Conservation (phyloP, 192 early-diverging fungal genomes). For the Coemansia nantahalensis region DNA sequence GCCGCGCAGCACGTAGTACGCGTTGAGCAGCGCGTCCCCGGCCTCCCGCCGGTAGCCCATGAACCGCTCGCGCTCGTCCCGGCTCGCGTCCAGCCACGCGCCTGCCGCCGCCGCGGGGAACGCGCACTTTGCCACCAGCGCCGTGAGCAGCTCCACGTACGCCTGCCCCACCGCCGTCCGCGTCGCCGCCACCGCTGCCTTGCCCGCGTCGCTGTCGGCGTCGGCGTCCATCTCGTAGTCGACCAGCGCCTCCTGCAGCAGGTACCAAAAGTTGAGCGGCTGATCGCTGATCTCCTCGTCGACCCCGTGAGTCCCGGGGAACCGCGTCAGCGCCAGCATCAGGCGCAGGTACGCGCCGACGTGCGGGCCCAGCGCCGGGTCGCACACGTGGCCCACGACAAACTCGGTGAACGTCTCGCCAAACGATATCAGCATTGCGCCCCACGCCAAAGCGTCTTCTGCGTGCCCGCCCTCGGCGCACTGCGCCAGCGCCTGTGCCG, state of each 20-base stretch:
- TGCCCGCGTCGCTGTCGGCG: slow-evolving; percentile 10
- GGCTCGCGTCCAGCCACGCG: slow-evolving; percentile 57
- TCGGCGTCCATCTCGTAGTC: slow-evolving; percentile 45
- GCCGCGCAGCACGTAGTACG: slow-evolving; percentile 63
- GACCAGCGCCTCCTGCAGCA: slow-evolving; percentile 65
- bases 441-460: slow-evolving; percentile 27
- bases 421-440: slow-evolving; percentile 28
- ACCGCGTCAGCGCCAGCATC: slow-evolving; percentile 65
- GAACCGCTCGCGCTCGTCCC: slow-evolving; percentile 61
- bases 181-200: slow-evolving; percentile 9
- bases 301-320: slow-evolving; percentile 64
- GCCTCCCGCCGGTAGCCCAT: slow-evolving; percentile 64
- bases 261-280: slow-evolving; percentile 71
- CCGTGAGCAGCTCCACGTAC: slow-evolving; percentile 55
- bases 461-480: slow-evolving; percentile 9
- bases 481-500: slow-evolving; percentile 10
- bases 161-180: slow-evolving; percentile 33
- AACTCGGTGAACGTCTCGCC: slow-evolving; percentile 47
- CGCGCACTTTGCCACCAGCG: slow-evolving; percentile 57
- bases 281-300: slow-evolving; percentile 70
- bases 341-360: slow-evolving; percentile 24
- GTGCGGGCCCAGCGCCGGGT: slow-evolving; percentile 7
- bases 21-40: slow-evolving; percentile 69
- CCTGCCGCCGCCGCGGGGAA: slow-evolving; percentile 53
- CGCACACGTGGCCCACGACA: slow-evolving; percentile 11